Evolutionary conservation across 352 stramenopile genomes (phyloP).

Genomic region (Globisporangium echinulatum): DNA sequence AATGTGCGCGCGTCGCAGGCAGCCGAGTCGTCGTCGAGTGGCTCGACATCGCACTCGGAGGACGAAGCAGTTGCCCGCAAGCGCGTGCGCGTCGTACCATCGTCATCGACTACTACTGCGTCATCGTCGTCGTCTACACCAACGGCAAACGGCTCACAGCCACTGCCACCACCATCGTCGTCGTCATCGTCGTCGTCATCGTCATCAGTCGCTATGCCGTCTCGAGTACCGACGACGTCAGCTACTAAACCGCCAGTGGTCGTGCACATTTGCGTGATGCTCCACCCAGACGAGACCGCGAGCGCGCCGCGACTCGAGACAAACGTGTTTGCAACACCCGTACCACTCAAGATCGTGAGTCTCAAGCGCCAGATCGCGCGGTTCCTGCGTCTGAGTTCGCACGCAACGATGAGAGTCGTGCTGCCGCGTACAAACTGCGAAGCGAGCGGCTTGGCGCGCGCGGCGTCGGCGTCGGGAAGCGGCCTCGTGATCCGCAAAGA

Average conservation of each 20-base stretch:
- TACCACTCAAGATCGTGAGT: conserved; percentile 62
- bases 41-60: conserved; percentile 10
- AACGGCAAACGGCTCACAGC: not conserved
- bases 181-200: not conserved
- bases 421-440: conserved; percentile 44
- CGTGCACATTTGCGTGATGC: conserved; percentile 54
- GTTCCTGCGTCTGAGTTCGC: conserved; percentile 38
- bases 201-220: not conserved
- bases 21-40: conserved; percentile 1
- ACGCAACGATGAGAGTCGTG: conserved; percentile 52
- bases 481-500: conserved; percentile 44
- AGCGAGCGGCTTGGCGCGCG: conserved; percentile 33
- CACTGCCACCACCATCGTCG: not conserved
- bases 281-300: conserved; percentile 44
- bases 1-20: not conserved
- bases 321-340: conserved; percentile 53
- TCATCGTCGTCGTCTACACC: no score
- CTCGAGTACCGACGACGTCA: not conserved
- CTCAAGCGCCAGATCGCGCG: conserved; percentile 62
- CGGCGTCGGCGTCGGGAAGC: conserved; percentile 10
- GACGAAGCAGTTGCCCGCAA: conserved; percentile 4
- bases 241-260: not conserved
- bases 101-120: not conserved
- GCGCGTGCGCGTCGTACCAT: not conserved
- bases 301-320: conserved; percentile 31